Percentiles rank a stretch among this genome's conserved stretches.
Conservation (phyloP, 129 eudicot species). For the Artemisia argyi region DNA sequence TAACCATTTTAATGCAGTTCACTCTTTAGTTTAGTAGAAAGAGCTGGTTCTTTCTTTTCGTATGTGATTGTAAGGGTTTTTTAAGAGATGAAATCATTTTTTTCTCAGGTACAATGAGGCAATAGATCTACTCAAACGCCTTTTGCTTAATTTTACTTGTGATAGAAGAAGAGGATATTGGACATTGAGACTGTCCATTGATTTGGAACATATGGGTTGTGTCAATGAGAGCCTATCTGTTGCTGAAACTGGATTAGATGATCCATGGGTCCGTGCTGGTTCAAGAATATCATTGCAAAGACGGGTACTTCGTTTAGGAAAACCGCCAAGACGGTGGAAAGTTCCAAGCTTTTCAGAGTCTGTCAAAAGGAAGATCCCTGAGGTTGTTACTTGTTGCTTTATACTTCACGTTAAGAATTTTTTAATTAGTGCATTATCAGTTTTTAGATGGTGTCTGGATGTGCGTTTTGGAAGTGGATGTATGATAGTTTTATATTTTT, state of each 20-base stretch:
- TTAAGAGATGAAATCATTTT: constrained; percentile 12
- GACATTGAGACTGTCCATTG: constrained; percentile 85
- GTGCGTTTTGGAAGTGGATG: too few relatives aligned
- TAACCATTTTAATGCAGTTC: too few relatives aligned
- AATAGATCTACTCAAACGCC: constrained; percentile 56
- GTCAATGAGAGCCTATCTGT: constrained; percentile 72
- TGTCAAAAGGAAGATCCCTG: constrained; percentile 74
- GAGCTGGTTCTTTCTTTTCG: not conserved
- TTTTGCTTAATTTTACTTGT: constrained; percentile 49
- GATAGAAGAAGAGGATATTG: constrained; percentile 98
- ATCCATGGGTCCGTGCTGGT: constrained; percentile 97
- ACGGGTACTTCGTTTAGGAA: constrained; percentile 83
- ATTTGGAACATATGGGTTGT: constrained; percentile 81
- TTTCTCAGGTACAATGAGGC: constrained; percentile 73
- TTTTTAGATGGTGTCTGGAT: not conserved
- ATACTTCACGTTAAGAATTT: not conserved
- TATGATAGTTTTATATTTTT: not conserved
- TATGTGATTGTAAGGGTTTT: not conserved
- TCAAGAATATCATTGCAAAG: constrained; percentile 79
- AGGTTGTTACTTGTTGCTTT: constrained; percentile 45
- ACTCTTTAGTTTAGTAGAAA: too few relatives aligned
- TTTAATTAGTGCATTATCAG: not conserved
- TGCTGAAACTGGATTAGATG: constrained; percentile 77
- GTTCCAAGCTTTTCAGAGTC: constrained; percentile 69
- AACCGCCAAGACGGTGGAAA: constrained; percentile 96